Evolutionary conservation across 1,284 basidiomycete genomes (phyloP).

Genomic region (Austroboletus niveus): DNA sequence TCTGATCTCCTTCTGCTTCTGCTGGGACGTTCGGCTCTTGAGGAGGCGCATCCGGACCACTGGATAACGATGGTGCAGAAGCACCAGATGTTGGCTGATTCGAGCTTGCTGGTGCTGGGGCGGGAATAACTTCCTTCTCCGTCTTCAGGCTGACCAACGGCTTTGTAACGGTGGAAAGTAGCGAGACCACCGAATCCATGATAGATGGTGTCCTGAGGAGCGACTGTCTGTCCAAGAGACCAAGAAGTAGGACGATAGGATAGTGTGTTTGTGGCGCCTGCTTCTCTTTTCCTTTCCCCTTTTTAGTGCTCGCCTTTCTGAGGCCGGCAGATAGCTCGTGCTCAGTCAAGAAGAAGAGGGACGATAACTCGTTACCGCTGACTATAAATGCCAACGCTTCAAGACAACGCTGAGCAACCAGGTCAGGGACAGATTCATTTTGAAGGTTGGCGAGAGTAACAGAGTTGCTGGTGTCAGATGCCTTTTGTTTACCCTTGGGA

Average conservation of each 20-base stretch:
- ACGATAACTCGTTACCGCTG: constrained; percentile 76
- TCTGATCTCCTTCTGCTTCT: constrained; percentile 27
- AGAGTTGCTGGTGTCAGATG: constrained; percentile 51
- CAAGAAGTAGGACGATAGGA: constrained; percentile 85
- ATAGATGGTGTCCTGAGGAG: constrained; percentile 85
- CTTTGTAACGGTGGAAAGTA: constrained; percentile 84
- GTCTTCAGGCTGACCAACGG: constrained; percentile 69
- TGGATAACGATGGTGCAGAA: constrained; percentile 9
- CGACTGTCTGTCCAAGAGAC: constrained; percentile 81
- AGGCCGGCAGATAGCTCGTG: constrained; percentile 83
- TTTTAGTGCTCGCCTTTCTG: constrained; percentile 66
- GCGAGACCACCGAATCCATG: constrained; percentile 86
- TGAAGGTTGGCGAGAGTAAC: constrained; percentile 64
- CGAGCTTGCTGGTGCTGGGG: constrained; percentile 19
- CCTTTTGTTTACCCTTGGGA: constrained; percentile 73
- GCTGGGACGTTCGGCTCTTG: constrained; percentile 15
- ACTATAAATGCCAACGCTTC: constrained; percentile 89
- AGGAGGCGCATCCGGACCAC: constrained; percentile 7
- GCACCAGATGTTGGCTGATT: constrained; percentile 13
- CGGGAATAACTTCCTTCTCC: constrained; percentile 35
- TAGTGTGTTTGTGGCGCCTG: constrained; percentile 79
- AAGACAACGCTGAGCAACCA: constrained; percentile 90
- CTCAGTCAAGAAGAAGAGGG: constrained; percentile 92
- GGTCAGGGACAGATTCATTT: constrained; percentile 82
- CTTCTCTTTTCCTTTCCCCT: constrained; percentile 93